Evolutionary conservation across 306 rosid genomes (phyloP), one percentile per base, ranked within the genome.

Genomic region (Castanospermum australe): DNA sequence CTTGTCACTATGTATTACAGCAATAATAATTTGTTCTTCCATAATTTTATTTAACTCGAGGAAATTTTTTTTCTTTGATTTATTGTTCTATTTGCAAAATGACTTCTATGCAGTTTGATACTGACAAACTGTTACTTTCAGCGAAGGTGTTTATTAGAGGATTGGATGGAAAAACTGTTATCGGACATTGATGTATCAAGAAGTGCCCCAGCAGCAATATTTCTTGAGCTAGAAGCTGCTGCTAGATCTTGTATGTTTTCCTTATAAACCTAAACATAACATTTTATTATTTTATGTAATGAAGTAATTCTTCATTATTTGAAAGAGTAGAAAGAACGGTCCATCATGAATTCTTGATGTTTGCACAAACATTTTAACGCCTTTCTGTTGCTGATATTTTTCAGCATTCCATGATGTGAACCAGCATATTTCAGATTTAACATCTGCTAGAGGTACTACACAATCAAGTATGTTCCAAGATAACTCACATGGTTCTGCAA

Each of bases 141-240:
- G 99, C 88, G 99, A 76, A 91, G 91, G 70, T 47, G 82, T 30
- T 87, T 89, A 45, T 74, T 95, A 86, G 97, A 89, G 82, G 92
- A 91, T 77, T 92, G 99, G 98, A 86, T 91, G 85, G 88, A 88
- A 60, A 95, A 89, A 79, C 52, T 95, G 73, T 80, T 95, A 67
- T 95, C 98, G 0, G 97, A 95, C 77, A 90, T 95, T 77, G 92
- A 88, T 45, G 50, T 92, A 77, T 92, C 99, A 55, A 89, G 99
- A 89, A 95, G 97, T 90, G 92, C 86, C 32, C 85, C 87, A 13
- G 88, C 85, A 51, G 99, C 97, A 41, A 87, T 83, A 11, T 92
- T 92, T 87, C 96, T 95, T 59, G 99, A 95, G 91, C 95, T 95
- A 42, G 99, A 95, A 90, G 98, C 98, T 79, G 92, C 98, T 80